These are phyloP conservation scores for Selaginella tamariscina DNA, from an alignment of 75 land plant genomes.

Conservation along the genomic window DNA sequence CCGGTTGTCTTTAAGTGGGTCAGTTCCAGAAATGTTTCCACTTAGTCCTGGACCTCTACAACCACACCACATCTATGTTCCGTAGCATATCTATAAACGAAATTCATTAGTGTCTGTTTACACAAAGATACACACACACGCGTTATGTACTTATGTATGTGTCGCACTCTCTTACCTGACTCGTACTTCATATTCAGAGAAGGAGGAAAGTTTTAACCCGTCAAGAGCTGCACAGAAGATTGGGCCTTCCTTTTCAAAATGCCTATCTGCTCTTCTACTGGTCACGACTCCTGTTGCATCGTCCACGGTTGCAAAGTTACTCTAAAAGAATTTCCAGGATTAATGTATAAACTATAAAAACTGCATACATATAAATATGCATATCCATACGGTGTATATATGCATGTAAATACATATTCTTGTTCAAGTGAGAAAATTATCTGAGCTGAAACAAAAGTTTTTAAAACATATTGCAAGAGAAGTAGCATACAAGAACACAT, in stretches of 20 bases:
- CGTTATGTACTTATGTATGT: neutral
- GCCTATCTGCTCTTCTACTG: conserved; percentile 95
- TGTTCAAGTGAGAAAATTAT: too few relatives aligned
- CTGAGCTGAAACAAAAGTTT: too few relatives aligned
- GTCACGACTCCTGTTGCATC: conserved; percentile 77
- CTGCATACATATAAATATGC: too few relatives aligned
- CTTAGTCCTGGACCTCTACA: conserved; percentile 89
- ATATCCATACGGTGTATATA: too few relatives aligned
- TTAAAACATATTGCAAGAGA: too few relatives aligned
- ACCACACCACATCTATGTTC: conserved; percentile 99
- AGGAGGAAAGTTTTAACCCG: conserved; percentile 75
- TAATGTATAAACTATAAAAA: too few relatives aligned
- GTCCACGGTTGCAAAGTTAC: conserved; percentile 93
- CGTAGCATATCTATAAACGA: conserved; percentile 72
- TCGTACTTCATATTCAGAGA: conserved; percentile 87
- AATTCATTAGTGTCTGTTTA: neutral
- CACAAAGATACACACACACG: conserved; percentile 1
- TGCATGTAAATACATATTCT: too few relatives aligned
- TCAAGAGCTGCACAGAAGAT: conserved; percentile 85
- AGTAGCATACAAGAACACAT: too few relatives aligned
- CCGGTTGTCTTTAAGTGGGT: conserved; percentile 89
- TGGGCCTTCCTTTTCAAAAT: conserved; percentile 94
- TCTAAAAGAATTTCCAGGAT: too few relatives aligned
- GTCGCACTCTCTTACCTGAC: conserved; percentile 53
- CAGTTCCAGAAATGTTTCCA: conserved; percentile 97